A percentile compares a stretch with the other conserved stretches of the same genome.
phyloP scores from a whole-genome alignment of 306 rosid genomes.

The Quercus bicolor region DNA sequence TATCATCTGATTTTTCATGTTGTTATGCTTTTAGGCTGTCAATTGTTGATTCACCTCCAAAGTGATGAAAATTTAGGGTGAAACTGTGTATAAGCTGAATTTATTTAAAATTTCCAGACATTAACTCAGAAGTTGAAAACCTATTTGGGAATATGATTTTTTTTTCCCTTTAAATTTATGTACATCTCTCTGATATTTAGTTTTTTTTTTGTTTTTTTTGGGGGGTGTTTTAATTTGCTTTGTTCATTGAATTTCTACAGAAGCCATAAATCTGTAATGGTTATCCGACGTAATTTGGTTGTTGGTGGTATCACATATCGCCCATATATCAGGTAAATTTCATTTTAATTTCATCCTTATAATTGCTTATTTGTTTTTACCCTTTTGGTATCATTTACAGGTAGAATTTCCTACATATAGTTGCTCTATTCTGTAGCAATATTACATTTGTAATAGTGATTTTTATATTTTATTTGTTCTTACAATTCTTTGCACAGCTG shows the following conservation, averaged over 20 bases:
- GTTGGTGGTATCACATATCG: conserved; percentile 99
- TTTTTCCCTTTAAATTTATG: neutral
- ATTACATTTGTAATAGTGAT: neutral
- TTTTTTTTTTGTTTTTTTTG: neutral
- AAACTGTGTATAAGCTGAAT: neutral
- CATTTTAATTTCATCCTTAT: neutral
- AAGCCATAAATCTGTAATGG: conserved; percentile 95
- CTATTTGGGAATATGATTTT: neutral
- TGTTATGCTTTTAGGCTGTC: neutral
- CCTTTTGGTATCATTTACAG: neutral
- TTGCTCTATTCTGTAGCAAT: neutral
- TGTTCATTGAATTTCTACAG: conserved; percentile 41
- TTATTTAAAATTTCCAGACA: neutral
- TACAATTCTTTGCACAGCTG: neutral
- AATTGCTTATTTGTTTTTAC: neutral
- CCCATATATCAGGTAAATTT: conserved; percentile 71
- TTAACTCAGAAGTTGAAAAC: neutral
- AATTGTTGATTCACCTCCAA: neutral
- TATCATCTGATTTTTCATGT: neutral
- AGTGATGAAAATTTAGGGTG: neutral
- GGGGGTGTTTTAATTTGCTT: conserved; percentile 1
- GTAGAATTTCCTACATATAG: neutral
- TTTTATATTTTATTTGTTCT: neutral
- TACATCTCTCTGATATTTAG: neutral
- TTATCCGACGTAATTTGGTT: conserved; percentile 75